A percentile compares a stretch with the other conserved stretches of the same genome.
These are phyloP conservation scores for Apium graveolens DNA, from an alignment of 129 eudicot species.

Conservation along the genomic window DNA sequence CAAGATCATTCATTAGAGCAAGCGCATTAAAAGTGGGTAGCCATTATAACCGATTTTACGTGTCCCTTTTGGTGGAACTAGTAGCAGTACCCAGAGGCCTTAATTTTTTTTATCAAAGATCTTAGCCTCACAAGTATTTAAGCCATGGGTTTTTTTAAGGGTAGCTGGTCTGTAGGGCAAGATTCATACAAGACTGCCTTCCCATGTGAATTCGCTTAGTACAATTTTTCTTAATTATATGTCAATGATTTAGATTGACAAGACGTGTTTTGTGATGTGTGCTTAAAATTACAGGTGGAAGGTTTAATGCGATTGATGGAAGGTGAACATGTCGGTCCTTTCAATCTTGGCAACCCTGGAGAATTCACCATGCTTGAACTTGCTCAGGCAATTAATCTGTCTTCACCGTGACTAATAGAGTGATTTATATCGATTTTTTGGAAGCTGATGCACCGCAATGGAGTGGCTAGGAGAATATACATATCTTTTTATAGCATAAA, in stretches of 20 bases:
- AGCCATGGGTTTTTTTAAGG: not conserved
- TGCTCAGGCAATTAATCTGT: slow-evolving; percentile 54
- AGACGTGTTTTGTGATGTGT: slow-evolving; percentile 1
- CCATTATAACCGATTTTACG: not conserved
- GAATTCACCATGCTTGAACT: slow-evolving; percentile 97
- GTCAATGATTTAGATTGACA: not conserved
- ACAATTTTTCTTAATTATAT: not conserved
- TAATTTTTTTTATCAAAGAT: not conserved
- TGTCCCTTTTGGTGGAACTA: not conserved
- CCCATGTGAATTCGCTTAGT: not conserved
- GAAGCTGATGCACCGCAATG: too few relatives aligned
- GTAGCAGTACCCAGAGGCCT: not conserved
- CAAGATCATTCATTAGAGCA: not conserved
- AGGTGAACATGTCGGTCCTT: slow-evolving; percentile 86
- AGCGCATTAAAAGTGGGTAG: not conserved
- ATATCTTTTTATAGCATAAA: not conserved
- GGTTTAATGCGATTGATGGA: slow-evolving; percentile 86
- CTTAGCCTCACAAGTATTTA: not conserved
- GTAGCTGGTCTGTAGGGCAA: slow-evolving; percentile 6
- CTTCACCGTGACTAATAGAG: not conserved
- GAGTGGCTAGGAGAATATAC: not conserved
- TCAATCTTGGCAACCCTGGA: slow-evolving; percentile 86
- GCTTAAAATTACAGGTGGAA: slow-evolving; percentile 45
- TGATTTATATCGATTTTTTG: not conserved
- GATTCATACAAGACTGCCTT: not conserved